Conservation (phyloP, 352 stramenopile genomes). For the Phytophthora litchii region DNA sequence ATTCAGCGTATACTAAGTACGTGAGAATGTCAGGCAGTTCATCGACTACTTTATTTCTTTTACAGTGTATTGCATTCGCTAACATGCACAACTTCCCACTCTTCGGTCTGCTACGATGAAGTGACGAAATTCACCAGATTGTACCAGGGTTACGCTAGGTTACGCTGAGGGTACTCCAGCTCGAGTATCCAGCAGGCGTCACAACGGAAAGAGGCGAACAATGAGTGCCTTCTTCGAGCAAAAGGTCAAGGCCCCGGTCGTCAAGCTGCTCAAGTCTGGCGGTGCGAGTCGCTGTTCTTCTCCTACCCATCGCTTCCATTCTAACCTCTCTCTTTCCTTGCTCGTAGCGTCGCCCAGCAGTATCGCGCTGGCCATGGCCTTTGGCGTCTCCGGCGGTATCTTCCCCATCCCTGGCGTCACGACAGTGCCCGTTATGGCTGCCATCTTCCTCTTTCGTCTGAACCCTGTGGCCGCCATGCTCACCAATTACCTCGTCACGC, state of each 20-base stretch:
- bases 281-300: slow-evolving; percentile 34
- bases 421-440: slow-evolving; percentile 73
- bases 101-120: too few species aligned
- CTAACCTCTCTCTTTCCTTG: slow-evolving; percentile 8
- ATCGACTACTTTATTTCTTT: too few species aligned
- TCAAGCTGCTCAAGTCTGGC: slow-evolving; percentile 78
- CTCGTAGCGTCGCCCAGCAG: slow-evolving; percentile 67
- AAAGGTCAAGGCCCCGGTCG: slow-evolving; percentile 72
- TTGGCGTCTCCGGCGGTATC: slow-evolving; percentile 75
- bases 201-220: slow-evolving; percentile 6
- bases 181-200: slow-evolving; percentile 12
- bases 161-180: background rate
- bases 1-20: too few species aligned
- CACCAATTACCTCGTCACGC: slow-evolving; percentile 82
- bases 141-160: background rate
- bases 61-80: too few species aligned
- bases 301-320: background rate
- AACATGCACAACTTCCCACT: too few species aligned
- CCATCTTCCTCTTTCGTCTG: slow-evolving; percentile 80
- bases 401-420: slow-evolving; percentile 83
- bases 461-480: slow-evolving; percentile 85
- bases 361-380: slow-evolving; percentile 80
- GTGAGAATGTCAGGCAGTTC: too few species aligned
- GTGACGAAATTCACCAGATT: background rate
- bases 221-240: slow-evolving; percentile 62